Evolutionary conservation across 805 yeast genomes (phyloP).

Genomic region (Wickerhamiella hasegawae): DNA sequence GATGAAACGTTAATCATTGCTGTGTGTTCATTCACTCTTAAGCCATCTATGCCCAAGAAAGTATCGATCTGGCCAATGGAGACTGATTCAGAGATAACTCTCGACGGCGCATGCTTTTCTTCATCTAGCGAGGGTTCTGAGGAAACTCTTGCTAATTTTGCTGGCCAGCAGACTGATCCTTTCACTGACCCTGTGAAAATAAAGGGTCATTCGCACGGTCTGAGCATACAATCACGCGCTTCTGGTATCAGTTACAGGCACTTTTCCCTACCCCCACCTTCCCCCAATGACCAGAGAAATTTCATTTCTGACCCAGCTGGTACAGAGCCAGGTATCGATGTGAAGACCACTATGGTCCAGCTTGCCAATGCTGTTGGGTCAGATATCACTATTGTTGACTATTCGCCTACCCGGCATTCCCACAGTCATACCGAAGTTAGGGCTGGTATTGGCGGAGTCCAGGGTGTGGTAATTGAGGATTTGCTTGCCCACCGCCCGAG

Average conservation of each 20-base stretch:
- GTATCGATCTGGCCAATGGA: neutral
- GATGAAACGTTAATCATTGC: no score
- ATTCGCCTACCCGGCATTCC: conserved; percentile 27
- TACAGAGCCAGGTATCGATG: conserved; percentile 47
- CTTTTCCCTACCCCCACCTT: neutral
- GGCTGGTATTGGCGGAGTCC: conserved; percentile 3
- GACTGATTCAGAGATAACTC: neutral
- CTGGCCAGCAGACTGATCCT: no score
- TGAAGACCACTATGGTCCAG: conserved; percentile 34
- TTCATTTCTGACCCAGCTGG: conserved; percentile 20
- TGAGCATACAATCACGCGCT: neutral
- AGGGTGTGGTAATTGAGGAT: conserved; percentile 8
- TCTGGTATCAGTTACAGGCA: neutral
- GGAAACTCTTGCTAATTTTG: no score
- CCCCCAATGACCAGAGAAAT: neutral
- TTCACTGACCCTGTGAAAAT: no score
- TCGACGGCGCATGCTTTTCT: no score
- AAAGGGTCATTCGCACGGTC: neutral
- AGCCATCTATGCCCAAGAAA: no score
- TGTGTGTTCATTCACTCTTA: no score
- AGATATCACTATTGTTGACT: conserved; percentile 37
- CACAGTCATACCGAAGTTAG: conserved; percentile 26
- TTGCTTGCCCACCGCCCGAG: conserved; percentile 25
- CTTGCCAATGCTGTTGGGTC: conserved; percentile 35
- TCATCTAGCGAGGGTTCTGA: no score